Evolutionary conservation across 805 yeast genomes (phyloP), one percentile per base, ranked within the genome.

Genomic region (Maudiozyma serrabonitensis): DNA sequence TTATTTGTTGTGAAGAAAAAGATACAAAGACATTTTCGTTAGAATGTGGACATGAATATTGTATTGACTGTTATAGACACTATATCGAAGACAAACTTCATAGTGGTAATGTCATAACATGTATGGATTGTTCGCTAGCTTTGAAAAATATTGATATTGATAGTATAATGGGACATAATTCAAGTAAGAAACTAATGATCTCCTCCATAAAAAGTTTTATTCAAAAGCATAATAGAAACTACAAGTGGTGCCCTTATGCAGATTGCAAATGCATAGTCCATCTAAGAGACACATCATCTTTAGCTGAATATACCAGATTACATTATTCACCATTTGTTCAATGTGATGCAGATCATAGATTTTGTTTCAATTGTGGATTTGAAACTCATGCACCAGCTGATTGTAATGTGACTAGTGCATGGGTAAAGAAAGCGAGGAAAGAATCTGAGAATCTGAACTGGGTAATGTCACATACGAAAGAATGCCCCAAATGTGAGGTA

Each of bases 371-470:
- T 25, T 93, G 99, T 61, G 75, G 76, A 21, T 72, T 72, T 50
- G 91, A 84, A 55, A 81, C 82, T 56, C 99, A 93, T 66, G 66
- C 79, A 9, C 98, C 98, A 0, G 76, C 84, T n/a, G 85, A 93
- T 2, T 93, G 99, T 62, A 67, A 66, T 55, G 62, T 85, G 3
- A 83, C 83, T 0, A 72, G 73, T 48, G 63, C 67, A 43, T 93
- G 99, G 99, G 72, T 83, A 32, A 72, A 75, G 45, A 84, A 87
- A 58, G 85, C 95, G 54, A 75, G 75, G 52, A 93, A 88, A 61
- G 98, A 93, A 62, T 80, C 93, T 0, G 96, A 87, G 57, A 88
- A 96, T 15, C 75, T 82, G 2, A 79, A 83, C 59, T 93, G 98
- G 97, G 81, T 93, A 23, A 74, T 80, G 3, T 80, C 84, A 3